Evolutionary conservation across 2,329 filamentous ascomycete species (phyloP), one percentile per base, ranked within the genome.

Genomic region (Myriangium duriaei): DNA sequence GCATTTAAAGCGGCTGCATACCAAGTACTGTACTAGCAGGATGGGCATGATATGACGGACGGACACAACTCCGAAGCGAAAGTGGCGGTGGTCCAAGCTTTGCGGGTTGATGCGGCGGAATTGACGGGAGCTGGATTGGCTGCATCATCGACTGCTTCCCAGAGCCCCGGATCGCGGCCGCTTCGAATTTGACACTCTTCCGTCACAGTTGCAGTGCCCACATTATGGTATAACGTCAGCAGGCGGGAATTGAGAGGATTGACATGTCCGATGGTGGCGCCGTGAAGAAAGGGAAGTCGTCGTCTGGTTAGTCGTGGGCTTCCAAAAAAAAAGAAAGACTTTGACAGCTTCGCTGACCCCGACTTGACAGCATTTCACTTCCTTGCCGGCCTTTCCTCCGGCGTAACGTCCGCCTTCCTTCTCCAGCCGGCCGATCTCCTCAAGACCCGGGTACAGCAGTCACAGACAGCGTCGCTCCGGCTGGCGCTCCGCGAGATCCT

Each of bases 361-460:
- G 17, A 18, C 16, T 18, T 5, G 14, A 5, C 50, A 82, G 78
- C 74, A 48, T 86, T 84, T 58, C 91, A 96, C 64, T 93, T 96
- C 59, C 62, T 79, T 48, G 88, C 87, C 46, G 91, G 91, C 45
- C 74, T 96, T 40, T 75, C 76, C 52, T 95, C 87, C 5, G 91
- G 91, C 51, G 71, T 93, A 35, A 74, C 84, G 47, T 91, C 86
- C 37, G 87, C 91, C 39, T 77, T 93, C 42, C 76, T 96, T 39
- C 74, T 98, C 11, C 91, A 98, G 60, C 91, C 91, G 16, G 81
- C 91, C 52, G 91, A 98, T 62, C 78, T 98, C 3, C 76, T 98
- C 56, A 98, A 98, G 62, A 98, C 91, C 18, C 80, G 91, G 32
- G 79, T 96, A 29, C 91, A 98, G 57, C 91, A 96, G 60, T 84